Conservation (phyloP, 768 basidiomycete species). For the Leucocoprinus sp. region DNA sequence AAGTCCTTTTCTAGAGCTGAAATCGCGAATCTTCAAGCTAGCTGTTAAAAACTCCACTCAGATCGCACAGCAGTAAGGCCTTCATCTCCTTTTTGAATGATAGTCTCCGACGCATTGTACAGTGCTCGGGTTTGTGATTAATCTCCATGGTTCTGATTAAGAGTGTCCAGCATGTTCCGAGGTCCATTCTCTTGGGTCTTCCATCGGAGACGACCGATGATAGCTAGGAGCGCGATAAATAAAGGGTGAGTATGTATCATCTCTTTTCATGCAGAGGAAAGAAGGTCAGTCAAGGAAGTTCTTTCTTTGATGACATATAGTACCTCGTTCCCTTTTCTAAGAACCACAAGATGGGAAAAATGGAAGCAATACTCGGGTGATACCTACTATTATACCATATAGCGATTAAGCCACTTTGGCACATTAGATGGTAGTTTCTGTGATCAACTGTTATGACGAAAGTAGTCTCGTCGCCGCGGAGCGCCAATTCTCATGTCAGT, state of each 20-base stretch:
- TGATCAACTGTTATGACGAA: too few species aligned
- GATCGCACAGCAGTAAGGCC: not conserved
- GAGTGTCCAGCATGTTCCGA: not conserved
- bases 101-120: not conserved
- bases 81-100: constrained; percentile 5
- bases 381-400: too few species aligned
- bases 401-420: too few species aligned
- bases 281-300: too few species aligned
- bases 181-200: not conserved
- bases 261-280: too few species aligned
- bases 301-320: not conserved
- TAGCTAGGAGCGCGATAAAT: not conserved
- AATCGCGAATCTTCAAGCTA: not conserved
- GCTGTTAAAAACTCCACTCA: not conserved
- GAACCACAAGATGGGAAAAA: constrained; percentile 3
- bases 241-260: too few species aligned
- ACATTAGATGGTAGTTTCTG: too few species aligned
- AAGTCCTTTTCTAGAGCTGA: not conserved
- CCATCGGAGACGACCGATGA: not conserved
- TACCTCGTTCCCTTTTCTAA: constrained; percentile 1
- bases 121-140: not conserved
- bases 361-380: constrained; percentile 7
- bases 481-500: too few species aligned
- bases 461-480: too few species aligned
- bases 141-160: too few species aligned